Evolutionary conservation across 2,329 filamentous ascomycete genomes (phyloP), one percentile per base, ranked within the genome.

Genomic region (Calonectria hongkongensis): DNA sequence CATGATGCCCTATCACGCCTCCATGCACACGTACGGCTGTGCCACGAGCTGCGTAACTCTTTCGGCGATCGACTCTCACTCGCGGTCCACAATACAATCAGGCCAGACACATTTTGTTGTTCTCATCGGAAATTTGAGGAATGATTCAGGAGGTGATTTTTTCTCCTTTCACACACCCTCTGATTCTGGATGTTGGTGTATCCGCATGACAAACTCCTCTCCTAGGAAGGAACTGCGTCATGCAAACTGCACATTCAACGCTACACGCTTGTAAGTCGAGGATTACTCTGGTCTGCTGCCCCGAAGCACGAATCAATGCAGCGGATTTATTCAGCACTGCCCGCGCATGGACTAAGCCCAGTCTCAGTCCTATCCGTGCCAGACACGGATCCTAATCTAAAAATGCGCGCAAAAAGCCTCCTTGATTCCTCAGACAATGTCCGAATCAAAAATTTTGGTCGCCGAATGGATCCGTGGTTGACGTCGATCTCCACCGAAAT

Each of bases 51-150:
- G 9, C n/a, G n/a, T 60, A 41, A 18, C 39, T 36, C 13, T 9
- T 36, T 60, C 54, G 33, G 33, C 30, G 54, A 27, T 36, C 33
- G 21, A 41, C 18, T 41, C 36, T 39, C 54, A 10, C 33, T 41
- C 54, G 16, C 10, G n/a, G 18, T 60, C 12, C 33, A 60, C 21
- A 36, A 60, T 27, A 60, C 25, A 21, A 18, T 41, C 30, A 41
- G 27, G 39, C 41, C 54, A 27, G 54, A 27, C 54, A 60, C 16
- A n/a, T 60, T 41, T 58, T 56, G 18, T 41, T 60, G 8, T 15
- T n/a, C 30, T 36, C 36, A 41, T 28, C 54, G 54, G 54, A 41
- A 60, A 27, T 60, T 60, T 41, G 54, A 60, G 54, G 54, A 60
- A 39, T 60, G 33, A 41, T 21, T 25, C 39, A 36, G 21, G 36